phyloP scores from a whole-genome alignment of 495 filamentous ascomycete species.

The Talaromyces wortmannii region DNA sequence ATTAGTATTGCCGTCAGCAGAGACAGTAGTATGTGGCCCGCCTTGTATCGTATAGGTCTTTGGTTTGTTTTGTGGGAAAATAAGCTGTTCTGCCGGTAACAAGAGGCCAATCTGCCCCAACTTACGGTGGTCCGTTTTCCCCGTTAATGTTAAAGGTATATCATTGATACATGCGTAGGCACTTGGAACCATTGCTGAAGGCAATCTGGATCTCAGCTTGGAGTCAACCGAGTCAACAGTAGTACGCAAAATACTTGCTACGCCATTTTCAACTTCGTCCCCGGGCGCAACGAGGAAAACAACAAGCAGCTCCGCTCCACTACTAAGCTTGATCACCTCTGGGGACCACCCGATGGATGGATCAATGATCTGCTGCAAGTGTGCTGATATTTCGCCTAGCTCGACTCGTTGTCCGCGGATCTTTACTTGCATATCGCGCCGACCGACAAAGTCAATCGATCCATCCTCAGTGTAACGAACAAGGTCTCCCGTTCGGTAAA shows the following conservation, averaged over 20 bases:
- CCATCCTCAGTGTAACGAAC: conserved; percentile 58
- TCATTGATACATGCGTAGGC: conserved; percentile 22
- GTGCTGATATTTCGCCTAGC: conserved; percentile 85
- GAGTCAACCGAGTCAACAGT: background rate
- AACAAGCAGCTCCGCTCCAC: background rate
- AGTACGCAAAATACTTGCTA: background rate
- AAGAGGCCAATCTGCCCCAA: background rate
- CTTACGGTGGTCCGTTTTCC: conserved; percentile 25
- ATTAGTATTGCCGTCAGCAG: no score
- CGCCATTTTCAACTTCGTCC: background rate
- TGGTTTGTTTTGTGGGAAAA: background rate
- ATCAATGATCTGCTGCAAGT: conserved; percentile 49
- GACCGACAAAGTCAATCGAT: conserved; percentile 65
- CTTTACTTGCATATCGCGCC: conserved; percentile 87
- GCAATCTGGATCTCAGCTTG: background rate
- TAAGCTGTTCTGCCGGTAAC: background rate
- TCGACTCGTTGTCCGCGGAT: conserved; percentile 94
- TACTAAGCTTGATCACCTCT: background rate
- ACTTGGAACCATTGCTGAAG: conserved; percentile 25
- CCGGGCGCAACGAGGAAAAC: background rate
- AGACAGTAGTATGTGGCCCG: background rate
- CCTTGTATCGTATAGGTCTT: background rate
- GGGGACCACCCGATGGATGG: conserved; percentile 48
- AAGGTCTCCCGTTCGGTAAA: conserved; percentile 2
- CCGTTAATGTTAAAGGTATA: conserved; percentile 26